Base-by-base conservation (phyloP, 2,329 filamentous ascomycete genomes). In the Sclerotinia spermophila region DNA sequence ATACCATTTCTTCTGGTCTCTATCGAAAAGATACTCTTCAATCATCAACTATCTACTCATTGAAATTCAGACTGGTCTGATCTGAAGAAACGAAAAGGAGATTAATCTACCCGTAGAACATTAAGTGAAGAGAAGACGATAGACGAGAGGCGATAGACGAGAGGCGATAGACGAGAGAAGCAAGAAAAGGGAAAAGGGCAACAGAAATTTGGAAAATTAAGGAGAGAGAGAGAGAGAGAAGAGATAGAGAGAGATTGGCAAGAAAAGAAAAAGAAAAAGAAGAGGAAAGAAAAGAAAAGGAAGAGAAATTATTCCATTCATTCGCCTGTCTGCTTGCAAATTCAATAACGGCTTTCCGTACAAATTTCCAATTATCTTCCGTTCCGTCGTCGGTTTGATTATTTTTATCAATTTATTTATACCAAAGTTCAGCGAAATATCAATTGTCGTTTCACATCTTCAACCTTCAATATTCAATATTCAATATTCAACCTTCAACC, bases 341-440 rank as follows among this genome's bases (percentile, higher is more conserved):
- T 17, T 30, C 38, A 19, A 24, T 8, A 40, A 51, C 38, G 48
- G n/a, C 30, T 53, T 51, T 5, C 35, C 33, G 48, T 67, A 55
- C 35, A 53, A 55, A 55, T 42, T 55, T 53, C 21, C 35, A 3
- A 56, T 67, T 33, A 67, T 56, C 64, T 67, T 67, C 64, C 64
- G 64, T 56, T 56, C 64, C 64, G 48, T 66, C 33, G 15, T 33
- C 64, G 64, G 27, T 56, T 67, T 67, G 30, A 66, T 53, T 66
- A 8, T 40, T 38, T 60, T 51, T 4, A 55, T 42, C 35, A 42
- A 44, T 64, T n/a, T 51, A 30, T 64, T n/a, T 51, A 30, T 64
- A 42, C 60, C 38, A 21, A n/a, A 15, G 44, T 45, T 21, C 27
- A 45, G 21, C 59, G 19, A 62, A 24, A 44, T 10, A 45, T 45